Base-by-base conservation (phyloP, 2,329 filamentous ascomycete genomes). In the Talaromyces amestolkiae region DNA sequence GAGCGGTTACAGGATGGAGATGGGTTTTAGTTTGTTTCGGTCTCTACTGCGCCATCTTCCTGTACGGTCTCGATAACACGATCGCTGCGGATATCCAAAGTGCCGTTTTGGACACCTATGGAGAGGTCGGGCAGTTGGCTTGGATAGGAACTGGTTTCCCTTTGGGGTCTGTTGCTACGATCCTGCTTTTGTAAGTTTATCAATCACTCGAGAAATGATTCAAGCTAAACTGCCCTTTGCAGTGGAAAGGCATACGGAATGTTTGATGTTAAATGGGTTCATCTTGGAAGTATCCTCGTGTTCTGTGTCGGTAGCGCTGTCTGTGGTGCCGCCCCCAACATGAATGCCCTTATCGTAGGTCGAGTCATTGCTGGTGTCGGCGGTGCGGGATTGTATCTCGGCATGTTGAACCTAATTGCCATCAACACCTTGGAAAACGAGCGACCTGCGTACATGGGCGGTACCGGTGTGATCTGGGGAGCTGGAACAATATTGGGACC, bases 81-180 rank as follows among this genome's bases (percentile, higher is more conserved):
- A 84, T 85, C 7, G 75, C 81, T 33, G 78, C 84, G 3, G 82
- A 83, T 67, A 78, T 81, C 2, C 81, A 84, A 64, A 78, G 77
- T 1, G 71, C 75, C 7, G 78, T 84, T 11, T 70, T 81, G 15
- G 70, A 75, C 22, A 67, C 70, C 0, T 80, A 82, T 35, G 71
- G 74, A 17, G 68, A 77, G 1, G 68, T 80, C 33, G 69, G 74
- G 9, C 77, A 80, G 56, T 73, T 84, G 8, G 70, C 76, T 4
- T 84, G 81, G 81, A 70, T 83, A 15, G 73, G 72, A 39, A 74
- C 75, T 9, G 74, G 74, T 0, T 82, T 84, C 65, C 70, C 79
- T 0, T 73, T 84, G 3, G 80, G 80, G 39, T 78, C 77, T 4
- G 74, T 78, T 0, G 72, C 73, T 2, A 77, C 79, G 1, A 77